These are phyloP conservation scores for Nicotiana otophora DNA, from an alignment of 257 asterid species.

Conservation along the genomic window DNA sequence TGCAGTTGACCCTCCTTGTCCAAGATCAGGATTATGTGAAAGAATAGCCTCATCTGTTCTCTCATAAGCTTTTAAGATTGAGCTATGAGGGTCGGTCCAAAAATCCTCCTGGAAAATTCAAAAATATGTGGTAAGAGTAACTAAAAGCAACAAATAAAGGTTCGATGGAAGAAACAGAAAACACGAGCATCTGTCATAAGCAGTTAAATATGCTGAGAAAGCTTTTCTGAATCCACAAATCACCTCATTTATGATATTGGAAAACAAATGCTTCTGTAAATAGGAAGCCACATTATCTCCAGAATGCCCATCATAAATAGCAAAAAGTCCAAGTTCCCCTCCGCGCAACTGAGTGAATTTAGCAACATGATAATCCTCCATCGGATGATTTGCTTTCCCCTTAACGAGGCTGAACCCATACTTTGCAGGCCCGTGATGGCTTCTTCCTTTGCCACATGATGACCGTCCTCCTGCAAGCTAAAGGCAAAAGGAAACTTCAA, in stretches of 20 bases:
- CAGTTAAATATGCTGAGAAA: not conserved
- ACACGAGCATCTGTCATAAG: not conserved
- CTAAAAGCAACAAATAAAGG: not conserved
- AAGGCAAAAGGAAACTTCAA: constrained; percentile 18
- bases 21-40: constrained; percentile 68
- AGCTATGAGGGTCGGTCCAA: constrained; percentile 58
- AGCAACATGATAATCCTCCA: constrained; percentile 95
- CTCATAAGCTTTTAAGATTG: constrained; percentile 72
- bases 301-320: constrained; percentile 77
- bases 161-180: not conserved
- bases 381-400: constrained; percentile 88
- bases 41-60: constrained; percentile 79
- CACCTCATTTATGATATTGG: constrained; percentile 84
- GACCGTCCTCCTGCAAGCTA: constrained; percentile 53
- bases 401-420: constrained; percentile 71
- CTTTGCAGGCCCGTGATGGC: constrained; percentile 47
- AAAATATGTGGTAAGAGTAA: not conserved
- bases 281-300: constrained; percentile 86
- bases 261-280: constrained; percentile 73
- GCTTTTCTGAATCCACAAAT: constrained; percentile 11
- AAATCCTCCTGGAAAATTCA: constrained; percentile 52
- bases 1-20: constrained; percentile 93
- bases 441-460: constrained; percentile 66
- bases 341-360: constrained; percentile 52
- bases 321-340: constrained; percentile 76